These are phyloP conservation scores for Metschnikowia sp. DNA, from an alignment of 805 yeast species.

Conservation along the genomic window DNA sequence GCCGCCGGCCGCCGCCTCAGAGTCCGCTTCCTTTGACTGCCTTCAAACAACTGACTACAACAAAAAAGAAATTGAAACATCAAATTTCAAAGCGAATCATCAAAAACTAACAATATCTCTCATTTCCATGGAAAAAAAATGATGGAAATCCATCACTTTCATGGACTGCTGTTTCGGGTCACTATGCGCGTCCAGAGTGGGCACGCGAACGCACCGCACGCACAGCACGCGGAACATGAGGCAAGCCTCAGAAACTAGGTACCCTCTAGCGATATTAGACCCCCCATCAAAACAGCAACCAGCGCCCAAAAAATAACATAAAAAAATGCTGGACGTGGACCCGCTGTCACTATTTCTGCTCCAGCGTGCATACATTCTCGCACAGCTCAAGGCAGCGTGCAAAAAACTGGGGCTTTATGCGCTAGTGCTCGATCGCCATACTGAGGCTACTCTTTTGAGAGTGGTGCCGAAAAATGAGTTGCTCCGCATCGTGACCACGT, in stretches of 20 bases:
- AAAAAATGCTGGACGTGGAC: slow-evolving; percentile 7
- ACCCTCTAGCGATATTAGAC: not conserved
- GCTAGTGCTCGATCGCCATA: slow-evolving; percentile 54
- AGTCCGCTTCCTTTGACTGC: too few species aligned
- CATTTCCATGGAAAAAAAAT: too few species aligned
- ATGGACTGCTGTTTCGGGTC: too few species aligned
- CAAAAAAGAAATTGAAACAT: not conserved
- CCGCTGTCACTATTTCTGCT: slow-evolving; percentile 16
- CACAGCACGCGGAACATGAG: too few species aligned
- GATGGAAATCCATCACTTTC: too few species aligned
- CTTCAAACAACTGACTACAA: too few species aligned
- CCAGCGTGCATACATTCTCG: slow-evolving; percentile 15
- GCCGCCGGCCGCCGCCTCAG: too few species aligned
- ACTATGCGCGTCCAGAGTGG: too few species aligned
- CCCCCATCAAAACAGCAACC: not conserved
- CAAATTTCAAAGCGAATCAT: too few species aligned
- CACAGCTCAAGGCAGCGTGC: slow-evolving; percentile 29
- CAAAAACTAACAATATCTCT: too few species aligned
- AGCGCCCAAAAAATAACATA: not conserved
- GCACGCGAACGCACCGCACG: too few species aligned
- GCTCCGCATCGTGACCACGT: slow-evolving; percentile 55
- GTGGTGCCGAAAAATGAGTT: slow-evolving; percentile 49
- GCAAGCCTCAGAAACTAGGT: too few species aligned
- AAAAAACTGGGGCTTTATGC: slow-evolving; percentile 30
- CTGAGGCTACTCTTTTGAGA: slow-evolving; percentile 45